Percentiles rank a stretch among this genome's conserved stretches.
Evolutionary conservation across 1,139 yeast species (phyloP).

Genomic region (Wickerhamiella infanticola): DNA sequence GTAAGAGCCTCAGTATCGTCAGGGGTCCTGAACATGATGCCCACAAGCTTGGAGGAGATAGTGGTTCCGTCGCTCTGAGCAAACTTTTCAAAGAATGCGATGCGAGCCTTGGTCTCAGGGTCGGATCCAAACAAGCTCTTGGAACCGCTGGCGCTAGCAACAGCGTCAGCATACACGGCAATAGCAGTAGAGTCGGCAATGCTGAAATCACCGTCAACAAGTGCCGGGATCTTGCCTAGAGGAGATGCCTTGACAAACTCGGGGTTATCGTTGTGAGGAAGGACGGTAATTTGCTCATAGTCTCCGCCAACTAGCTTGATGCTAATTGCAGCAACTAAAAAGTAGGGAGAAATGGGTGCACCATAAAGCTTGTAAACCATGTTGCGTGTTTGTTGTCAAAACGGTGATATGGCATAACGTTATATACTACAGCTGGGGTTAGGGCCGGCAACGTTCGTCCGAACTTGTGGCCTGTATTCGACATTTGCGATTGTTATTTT

Average conservation of each 20-base stretch:
- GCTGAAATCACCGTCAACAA: background rate
- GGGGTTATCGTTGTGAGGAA: background rate
- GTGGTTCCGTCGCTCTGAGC: background rate
- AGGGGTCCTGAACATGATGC: background rate
- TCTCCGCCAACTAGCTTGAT: background rate
- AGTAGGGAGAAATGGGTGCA: background rate
- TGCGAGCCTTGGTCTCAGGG: background rate
- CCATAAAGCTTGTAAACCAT: background rate
- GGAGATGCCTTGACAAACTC: background rate
- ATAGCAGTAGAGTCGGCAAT: background rate
- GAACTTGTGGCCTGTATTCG: too few species aligned
- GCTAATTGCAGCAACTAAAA: background rate
- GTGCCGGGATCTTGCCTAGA: background rate
- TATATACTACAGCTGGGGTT: too few species aligned
- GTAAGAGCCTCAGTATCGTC: background rate
- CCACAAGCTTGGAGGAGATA: background rate
- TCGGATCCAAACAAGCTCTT: background rate
- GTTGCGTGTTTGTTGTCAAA: background rate
- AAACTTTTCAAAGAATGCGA: background rate
- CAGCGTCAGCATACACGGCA: background rate
- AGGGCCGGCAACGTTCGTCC: too few species aligned
- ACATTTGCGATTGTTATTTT: too few species aligned
- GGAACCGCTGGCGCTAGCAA: background rate
- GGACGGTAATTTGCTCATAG: background rate
- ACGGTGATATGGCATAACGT: too few species aligned